Evolutionary conservation across 345 rosid genomes (phyloP).

Genomic region (Fremontodendron californicum): DNA sequence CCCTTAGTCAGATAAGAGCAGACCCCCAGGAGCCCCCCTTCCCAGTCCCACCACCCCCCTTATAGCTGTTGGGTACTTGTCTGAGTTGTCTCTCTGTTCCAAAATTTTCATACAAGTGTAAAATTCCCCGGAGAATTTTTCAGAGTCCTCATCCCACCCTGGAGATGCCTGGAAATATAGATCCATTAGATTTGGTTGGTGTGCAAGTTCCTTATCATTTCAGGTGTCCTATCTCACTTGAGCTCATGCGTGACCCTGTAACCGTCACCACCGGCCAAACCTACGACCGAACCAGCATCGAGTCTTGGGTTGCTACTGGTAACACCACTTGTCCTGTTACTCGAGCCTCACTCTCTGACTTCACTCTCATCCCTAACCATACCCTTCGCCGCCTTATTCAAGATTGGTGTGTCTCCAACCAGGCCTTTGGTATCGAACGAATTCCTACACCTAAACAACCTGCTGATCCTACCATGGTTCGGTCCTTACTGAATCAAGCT

Average conservation of each 20-base stretch:
- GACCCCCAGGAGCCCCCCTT: too few species aligned
- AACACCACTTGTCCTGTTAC: constrained; percentile 95
- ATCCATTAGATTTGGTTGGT: constrained; percentile 63
- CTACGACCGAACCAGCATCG: constrained; percentile 95
- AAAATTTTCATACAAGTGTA: constrained; percentile 6
- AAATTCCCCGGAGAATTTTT: constrained; percentile 30
- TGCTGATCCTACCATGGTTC: constrained; percentile 68
- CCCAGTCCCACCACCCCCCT: too few species aligned
- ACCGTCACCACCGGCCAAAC: constrained; percentile 91
- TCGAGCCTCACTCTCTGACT: constrained; percentile 66
- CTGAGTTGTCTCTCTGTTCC: constrained; percentile 24
- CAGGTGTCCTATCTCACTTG: constrained; percentile 94
- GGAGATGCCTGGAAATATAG: constrained; percentile 60
- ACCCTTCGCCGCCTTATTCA: constrained; percentile 97
- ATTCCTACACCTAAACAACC: constrained; percentile 98
- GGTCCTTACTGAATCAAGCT: constrained; percentile 59
- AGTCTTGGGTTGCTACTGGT: constrained; percentile 92
- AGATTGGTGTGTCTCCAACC: constrained; percentile 94
- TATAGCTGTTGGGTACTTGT: neutral
- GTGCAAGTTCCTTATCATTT: constrained; percentile 86
- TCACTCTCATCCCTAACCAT: constrained; percentile 89
- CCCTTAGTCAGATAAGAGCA: constrained; percentile 41
- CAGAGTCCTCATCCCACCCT: constrained; percentile 11
- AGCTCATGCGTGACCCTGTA: constrained; percentile 97
- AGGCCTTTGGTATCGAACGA: constrained; percentile 70